phyloP scores from a whole-genome alignment of 352 stramenopile genomes.

The Blastocystis hominis region DNA sequence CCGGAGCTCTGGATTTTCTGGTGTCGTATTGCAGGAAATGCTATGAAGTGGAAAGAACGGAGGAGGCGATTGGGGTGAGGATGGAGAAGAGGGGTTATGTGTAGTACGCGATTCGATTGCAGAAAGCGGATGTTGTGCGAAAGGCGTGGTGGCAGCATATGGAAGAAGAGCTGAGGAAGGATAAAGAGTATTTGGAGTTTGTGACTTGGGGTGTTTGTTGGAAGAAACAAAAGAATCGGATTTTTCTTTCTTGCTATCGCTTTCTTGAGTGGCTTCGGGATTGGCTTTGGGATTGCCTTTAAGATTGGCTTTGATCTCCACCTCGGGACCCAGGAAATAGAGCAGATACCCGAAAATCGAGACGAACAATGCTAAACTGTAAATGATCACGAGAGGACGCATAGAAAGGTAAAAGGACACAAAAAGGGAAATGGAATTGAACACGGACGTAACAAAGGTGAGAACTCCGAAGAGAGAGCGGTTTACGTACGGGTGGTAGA shows the following conservation, averaged over 20 bases:
- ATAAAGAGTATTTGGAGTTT: background rate
- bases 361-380: background rate
- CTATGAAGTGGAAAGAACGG: background rate
- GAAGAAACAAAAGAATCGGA: background rate
- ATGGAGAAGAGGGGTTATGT: background rate
- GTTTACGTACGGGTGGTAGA: constrained; percentile 26
- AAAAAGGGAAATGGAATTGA: background rate
- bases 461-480: background rate
- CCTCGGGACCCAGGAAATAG: constrained; percentile 25
- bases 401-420: background rate
- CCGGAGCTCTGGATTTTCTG: background rate
- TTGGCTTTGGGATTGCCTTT: too few relatives aligned
- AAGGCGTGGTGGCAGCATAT: background rate
- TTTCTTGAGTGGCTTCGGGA: too few relatives aligned
- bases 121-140: background rate
- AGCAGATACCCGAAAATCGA: background rate
- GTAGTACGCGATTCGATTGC: background rate
- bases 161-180: background rate
- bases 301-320: background rate
- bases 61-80: background rate
- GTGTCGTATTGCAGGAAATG: background rate
- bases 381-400: background rate
- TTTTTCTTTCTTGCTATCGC: background rate
- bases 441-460: background rate
- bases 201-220: background rate